Percentiles rank a stretch among this genome's conserved stretches.
phyloP scores from a whole-genome alignment of 2,329 filamentous ascomycete species.

The Ophiostoma ips region DNA sequence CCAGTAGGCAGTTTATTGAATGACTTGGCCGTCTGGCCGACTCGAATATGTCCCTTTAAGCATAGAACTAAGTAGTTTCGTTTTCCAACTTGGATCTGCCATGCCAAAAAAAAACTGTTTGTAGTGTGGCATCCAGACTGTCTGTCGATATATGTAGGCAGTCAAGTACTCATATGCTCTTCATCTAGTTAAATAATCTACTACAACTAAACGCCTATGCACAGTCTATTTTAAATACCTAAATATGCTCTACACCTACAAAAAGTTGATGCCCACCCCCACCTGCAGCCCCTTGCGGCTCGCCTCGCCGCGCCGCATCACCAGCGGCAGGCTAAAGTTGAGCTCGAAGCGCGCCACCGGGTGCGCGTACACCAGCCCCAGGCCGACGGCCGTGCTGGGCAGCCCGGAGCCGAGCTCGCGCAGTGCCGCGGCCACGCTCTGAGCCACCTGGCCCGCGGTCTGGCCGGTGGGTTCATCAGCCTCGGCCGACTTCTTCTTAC shows the following conservation, averaged over 20 bases:
- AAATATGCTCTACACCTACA: slow-evolving; percentile 44
- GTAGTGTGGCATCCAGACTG: too few relatives aligned
- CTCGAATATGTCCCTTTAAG: too few relatives aligned
- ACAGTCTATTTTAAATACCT: neutral
- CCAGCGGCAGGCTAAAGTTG: slow-evolving; percentile 83
- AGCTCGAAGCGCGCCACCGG: slow-evolving; percentile 87
- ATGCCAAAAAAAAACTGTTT: too few relatives aligned
- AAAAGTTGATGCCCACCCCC: slow-evolving; percentile 90
- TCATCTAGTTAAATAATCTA: too few relatives aligned
- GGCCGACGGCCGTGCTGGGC: slow-evolving; percentile 73
- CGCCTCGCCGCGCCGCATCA: slow-evolving; percentile 70
- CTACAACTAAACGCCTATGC: too few relatives aligned
- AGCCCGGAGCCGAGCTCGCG: slow-evolving; percentile 58
- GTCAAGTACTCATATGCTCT: too few relatives aligned
- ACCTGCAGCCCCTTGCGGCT: slow-evolving; percentile 84
- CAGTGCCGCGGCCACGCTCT: slow-evolving; percentile 47
- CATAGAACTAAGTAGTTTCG: too few relatives aligned
- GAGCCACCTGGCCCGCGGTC: slow-evolving; percentile 28
- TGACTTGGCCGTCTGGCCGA: too few relatives aligned
- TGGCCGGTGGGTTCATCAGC: slow-evolving; percentile 17
- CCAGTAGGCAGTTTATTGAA: too few relatives aligned
- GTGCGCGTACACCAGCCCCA: slow-evolving; percentile 90
- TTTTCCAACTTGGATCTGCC: too few relatives aligned
- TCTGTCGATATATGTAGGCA: too few relatives aligned
- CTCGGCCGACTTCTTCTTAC: slow-evolving; percentile 32